Evolutionary conservation across 1,284 basidiomycete genomes (phyloP), one percentile per base, ranked within the genome.

Genomic region (Mycena sp.): DNA sequence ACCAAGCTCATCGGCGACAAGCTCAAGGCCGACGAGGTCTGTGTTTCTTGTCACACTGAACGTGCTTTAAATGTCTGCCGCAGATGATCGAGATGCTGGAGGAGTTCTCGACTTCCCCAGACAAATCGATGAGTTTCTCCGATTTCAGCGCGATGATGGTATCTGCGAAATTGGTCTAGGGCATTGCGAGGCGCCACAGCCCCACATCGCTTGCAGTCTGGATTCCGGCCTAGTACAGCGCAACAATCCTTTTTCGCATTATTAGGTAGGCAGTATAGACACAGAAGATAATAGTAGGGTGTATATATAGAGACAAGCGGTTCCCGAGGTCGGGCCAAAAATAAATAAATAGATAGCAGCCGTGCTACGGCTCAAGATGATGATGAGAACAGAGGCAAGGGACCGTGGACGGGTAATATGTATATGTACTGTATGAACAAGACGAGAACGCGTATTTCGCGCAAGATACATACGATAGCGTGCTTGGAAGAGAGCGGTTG

Each of bases 141-240:
- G 90, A 93, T 70, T 93, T 93, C 69, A 85, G 87, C 69, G 78
- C 77, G 32, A 91, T 93, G 85, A 91, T 92, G 87, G 72, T 87
- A 29, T 71, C 79, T 1, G 82, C 88, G 4, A 85, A 81, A 61
- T 71, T 83, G 14, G 28, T 25, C 28, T 32, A n/a, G n/a, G n/a
- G n/a, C n/a, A n/a, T n/a, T n/a, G n/a, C n/a, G n/a, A n/a, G n/a
- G n/a, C n/a, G n/a, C n/a, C n/a, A n/a, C n/a, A n/a, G n/a, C n/a
- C n/a, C n/a, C n/a, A n/a, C n/a, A n/a, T n/a, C n/a, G n/a, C n/a
- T n/a, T n/a, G n/a, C n/a, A n/a, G n/a, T n/a, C n/a, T n/a, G n/a
- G n/a, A n/a, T n/a, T n/a, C n/a, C n/a, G n/a, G n/a, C n/a, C n/a
- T n/a, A n/a, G n/a, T n/a, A n/a, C n/a, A n/a, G n/a, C n/a, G n/a